phyloP scores from a whole-genome alignment of 495 filamentous ascomycete species.

The Bacidia rubella region DNA sequence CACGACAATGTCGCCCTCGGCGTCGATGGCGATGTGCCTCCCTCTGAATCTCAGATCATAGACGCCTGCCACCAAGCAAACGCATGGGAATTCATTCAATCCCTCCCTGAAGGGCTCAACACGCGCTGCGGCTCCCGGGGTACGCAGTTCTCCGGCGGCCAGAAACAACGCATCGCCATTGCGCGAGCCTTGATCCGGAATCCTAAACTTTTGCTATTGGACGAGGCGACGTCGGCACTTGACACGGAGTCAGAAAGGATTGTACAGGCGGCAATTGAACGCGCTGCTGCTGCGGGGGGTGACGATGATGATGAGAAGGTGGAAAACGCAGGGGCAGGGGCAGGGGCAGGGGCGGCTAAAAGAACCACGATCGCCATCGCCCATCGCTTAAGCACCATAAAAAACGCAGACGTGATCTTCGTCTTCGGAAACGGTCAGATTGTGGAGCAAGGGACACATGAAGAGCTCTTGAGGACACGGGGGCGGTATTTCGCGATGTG shows the following conservation, averaged over 20 bases:
- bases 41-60: conserved; percentile 15
- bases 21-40: conserved; percentile 13
- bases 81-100: conserved; percentile 31
- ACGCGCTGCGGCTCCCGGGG: conserved; percentile 43
- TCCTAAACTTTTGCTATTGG: conserved; percentile 68
- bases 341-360: neutral
- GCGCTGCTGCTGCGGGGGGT: conserved; percentile 36
- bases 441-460: conserved; percentile 41
- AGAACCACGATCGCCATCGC: conserved; percentile 34
- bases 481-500: conserved; percentile 35
- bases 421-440: conserved; percentile 43
- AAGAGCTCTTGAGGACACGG: conserved; percentile 24
- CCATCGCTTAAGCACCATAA: conserved; percentile 34
- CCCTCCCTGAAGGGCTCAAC: conserved; percentile 36
- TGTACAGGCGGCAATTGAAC: conserved; percentile 37
- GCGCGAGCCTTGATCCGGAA: conserved; percentile 61
- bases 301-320: conserved; percentile 22
- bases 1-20: conserved; percentile 34
- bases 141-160: conserved; percentile 44
- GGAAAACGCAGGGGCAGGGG: neutral
- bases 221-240: conserved; percentile 59
- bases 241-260: conserved; percentile 40
- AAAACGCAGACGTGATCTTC: conserved; percentile 52
- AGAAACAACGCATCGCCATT: conserved; percentile 53
- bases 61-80: conserved; percentile 24